These are phyloP conservation scores for Macrocystidia cucumis DNA, from an alignment of 1,284 basidiomycete genomes.

Conservation along the genomic window DNA sequence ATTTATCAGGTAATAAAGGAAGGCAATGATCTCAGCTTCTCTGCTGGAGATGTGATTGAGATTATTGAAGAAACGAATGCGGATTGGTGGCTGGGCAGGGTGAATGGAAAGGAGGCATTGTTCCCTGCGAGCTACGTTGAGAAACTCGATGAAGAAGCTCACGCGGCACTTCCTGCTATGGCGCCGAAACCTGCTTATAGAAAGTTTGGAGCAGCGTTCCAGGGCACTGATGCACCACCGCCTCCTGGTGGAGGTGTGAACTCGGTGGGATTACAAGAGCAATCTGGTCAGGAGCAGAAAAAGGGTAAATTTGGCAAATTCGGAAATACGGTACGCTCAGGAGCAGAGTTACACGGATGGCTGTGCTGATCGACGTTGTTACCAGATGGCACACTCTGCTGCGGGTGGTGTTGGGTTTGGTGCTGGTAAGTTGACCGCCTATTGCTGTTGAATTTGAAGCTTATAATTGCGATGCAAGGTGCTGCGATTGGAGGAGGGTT, in stretches of 20 bases:
- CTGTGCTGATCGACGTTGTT: conserved; percentile 3
- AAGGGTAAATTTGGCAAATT: conserved; percentile 52
- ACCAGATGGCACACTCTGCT: conserved; percentile 50
- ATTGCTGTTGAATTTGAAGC: background rate
- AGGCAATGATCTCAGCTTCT: conserved; percentile 45
- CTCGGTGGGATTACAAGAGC: conserved; percentile 29
- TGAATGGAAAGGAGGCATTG: conserved; percentile 43
- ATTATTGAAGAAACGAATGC: conserved; percentile 46
- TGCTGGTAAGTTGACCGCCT: conserved; percentile 32
- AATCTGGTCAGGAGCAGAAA: conserved; percentile 38
- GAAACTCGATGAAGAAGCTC: conserved; percentile 23
- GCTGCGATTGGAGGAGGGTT: conserved; percentile 38
- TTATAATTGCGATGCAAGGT: conserved; percentile 16
- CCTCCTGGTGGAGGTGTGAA: conserved; percentile 23
- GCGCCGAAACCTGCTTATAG: conserved; percentile 22
- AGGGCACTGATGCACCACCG: conserved; percentile 25
- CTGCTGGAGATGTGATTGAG: conserved; percentile 44
- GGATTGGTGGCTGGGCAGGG: conserved; percentile 51
- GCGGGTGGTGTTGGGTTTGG: conserved; percentile 57
- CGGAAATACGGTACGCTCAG: conserved; percentile 44
- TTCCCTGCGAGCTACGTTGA: conserved; percentile 57
- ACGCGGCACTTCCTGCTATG: conserved; percentile 17
- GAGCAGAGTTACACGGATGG: conserved; percentile 3
- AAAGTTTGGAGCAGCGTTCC: conserved; percentile 28
- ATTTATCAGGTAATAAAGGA: conserved; percentile 33